phyloP scores from a whole-genome alignment of 2,329 filamentous ascomycete genomes.

The Colletotrichum tabaci region DNA sequence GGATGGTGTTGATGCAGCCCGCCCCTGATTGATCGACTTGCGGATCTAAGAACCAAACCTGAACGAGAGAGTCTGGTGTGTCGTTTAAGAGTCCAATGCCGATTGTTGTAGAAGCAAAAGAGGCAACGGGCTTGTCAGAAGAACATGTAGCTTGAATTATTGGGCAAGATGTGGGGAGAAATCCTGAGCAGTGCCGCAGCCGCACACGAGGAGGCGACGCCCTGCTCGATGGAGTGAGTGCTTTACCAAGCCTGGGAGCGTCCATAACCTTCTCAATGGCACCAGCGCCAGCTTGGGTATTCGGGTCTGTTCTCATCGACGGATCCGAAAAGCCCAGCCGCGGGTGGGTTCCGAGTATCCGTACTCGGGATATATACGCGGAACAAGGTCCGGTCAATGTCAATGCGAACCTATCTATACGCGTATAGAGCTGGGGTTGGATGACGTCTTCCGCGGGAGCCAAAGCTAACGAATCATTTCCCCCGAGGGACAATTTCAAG shows the following conservation, averaged over 20 bases:
- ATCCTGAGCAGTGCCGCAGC: neutral
- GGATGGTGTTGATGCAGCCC: neutral
- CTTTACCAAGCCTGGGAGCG: neutral
- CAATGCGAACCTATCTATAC: neutral
- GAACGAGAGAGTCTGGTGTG: neutral
- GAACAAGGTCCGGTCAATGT: neutral
- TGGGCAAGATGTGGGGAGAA: neutral
- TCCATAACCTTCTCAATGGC: no score
- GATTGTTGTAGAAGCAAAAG: no score
- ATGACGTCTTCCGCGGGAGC: slow-evolving; percentile 1
- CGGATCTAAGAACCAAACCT: neutral
- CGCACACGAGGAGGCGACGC: neutral
- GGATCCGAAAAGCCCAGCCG: neutral
- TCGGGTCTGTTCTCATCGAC: neutral
- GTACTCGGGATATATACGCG: slow-evolving; percentile 2
- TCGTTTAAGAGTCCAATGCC: no score
- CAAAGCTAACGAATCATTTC: neutral
- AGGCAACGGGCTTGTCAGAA: neutral
- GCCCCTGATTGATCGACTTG: neutral
- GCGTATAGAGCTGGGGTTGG: neutral
- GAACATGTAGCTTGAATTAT: neutral
- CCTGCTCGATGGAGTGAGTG: neutral
- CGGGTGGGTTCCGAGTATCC: neutral
- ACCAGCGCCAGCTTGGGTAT: neutral
- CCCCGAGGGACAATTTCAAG: neutral